Conservation (phyloP, 768 basidiomycete species). For the Termitomyces eurrhizus region DNA sequence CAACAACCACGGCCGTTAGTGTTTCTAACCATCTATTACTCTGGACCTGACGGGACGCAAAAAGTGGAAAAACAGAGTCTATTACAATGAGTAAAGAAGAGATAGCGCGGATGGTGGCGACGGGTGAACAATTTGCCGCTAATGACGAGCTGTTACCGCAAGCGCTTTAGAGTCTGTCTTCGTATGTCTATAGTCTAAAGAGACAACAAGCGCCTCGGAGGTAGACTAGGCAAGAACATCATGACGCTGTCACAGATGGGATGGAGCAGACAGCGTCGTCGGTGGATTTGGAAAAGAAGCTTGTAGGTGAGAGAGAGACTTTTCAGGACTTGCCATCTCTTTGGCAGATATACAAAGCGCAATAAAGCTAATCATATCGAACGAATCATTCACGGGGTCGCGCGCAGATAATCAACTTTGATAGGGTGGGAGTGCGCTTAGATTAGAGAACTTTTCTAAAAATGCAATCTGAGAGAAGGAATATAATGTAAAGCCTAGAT, state of each 20-base stretch:
- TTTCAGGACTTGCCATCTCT: background rate
- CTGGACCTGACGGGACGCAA: background rate
- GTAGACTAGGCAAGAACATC: slow-evolving; percentile 56
- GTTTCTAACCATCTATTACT: slow-evolving; percentile 29
- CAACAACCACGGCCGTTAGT: slow-evolving; percentile 27
- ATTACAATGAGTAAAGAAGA: slow-evolving; percentile 62
- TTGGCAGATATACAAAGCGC: slow-evolving; percentile 19
- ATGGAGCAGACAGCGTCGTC: slow-evolving; percentile 56
- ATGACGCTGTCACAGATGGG: slow-evolving; percentile 62
- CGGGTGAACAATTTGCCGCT: slow-evolving; percentile 42
- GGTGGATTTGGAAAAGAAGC: slow-evolving; percentile 78
- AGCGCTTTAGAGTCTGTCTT: slow-evolving; percentile 18
- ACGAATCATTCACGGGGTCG: slow-evolving; percentile 23
- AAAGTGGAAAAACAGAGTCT: slow-evolving; percentile 71
- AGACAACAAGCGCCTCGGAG: slow-evolving; percentile 67
- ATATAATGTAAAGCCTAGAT: background rate
- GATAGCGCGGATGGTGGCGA: slow-evolving; percentile 52
- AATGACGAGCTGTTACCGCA: slow-evolving; percentile 18
- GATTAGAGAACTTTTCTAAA: background rate
- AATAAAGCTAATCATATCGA: slow-evolving; percentile 9
- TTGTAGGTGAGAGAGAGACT: background rate
- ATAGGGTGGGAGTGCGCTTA: background rate
- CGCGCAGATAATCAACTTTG: slow-evolving; percentile 7
- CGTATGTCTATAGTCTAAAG: slow-evolving; percentile 65
- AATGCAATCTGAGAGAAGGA: background rate